Evolutionary conservation across 2,329 filamentous ascomycete species (phyloP), one percentile per base, ranked within the genome.

Genomic region (Pyricularia grisea): DNA sequence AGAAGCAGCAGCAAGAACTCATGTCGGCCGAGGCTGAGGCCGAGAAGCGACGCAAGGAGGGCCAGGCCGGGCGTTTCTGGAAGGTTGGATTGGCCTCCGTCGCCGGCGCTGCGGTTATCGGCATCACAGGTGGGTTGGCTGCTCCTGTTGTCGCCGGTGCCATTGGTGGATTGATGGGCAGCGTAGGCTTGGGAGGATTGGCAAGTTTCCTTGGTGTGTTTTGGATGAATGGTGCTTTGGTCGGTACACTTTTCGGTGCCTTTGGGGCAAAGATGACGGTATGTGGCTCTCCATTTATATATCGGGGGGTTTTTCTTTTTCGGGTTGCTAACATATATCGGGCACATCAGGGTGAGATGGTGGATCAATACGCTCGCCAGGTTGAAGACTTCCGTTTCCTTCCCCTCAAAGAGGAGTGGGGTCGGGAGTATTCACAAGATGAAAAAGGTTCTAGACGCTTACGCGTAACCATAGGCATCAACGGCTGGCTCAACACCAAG

Each of bases 81-180:
- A 97, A 97, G 77, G 93, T 97, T 25, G 93, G 94, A 0, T 83
- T 97, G 30, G 94, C 94, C 0, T 92, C 91, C 10, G 92, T 96
- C 0, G 93, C 92, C 0, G 94, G 94, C 12, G 94, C 94, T 1
- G 92, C 92, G 0, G 82, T 97, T 1, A 94, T 97, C n/a, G 94
- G 94, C 6, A 87, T 97, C 3, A 97, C 93, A 0, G 94, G 94
- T 23, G 94, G 94, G 1, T 83, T 97, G n/a, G 94, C 94, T 0
- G 93, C 94, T 0, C 94, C 94, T 0, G 82, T 97, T 0, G 90
- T 97, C 17, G 94, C 94, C 4, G 93, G 93, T 4, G 93, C 93
- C 0, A 84, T 97, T 17, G 93, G 93, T 2, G 90, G 90, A 0
- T 84, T 97, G 2, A 92, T 97, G 87, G 92, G 93, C 17, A 92